Percentiles rank a stretch among this genome's conserved stretches.
phyloP scores from a whole-genome alignment of 1,139 yeast genomes.

The Candida sanyaensis region DNA sequence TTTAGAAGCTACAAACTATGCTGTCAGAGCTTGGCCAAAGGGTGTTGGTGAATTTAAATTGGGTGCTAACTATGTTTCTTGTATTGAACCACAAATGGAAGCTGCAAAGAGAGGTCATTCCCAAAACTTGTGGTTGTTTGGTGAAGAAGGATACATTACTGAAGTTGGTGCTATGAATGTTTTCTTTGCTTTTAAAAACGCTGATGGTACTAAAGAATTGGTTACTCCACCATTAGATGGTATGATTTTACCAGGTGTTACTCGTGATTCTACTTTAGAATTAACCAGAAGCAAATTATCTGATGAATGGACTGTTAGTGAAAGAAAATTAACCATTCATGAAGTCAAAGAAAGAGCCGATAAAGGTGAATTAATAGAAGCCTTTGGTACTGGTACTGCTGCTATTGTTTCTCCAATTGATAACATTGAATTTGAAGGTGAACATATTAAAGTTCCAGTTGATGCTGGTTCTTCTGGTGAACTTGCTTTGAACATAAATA shows the following conservation, averaged over 20 bases:
- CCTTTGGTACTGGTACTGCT: slow-evolving; percentile 97
- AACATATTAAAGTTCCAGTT: slow-evolving; percentile 73
- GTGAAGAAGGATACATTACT: slow-evolving; percentile 84
- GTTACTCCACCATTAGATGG: slow-evolving; percentile 98
- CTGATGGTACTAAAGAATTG: slow-evolving; percentile 84
- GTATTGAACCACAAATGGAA: slow-evolving; percentile 82
- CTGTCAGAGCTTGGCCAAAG: slow-evolving; percentile 99
- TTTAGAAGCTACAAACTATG: slow-evolving; percentile 91
- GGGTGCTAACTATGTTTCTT: slow-evolving; percentile 98
- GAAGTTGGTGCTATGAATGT: slow-evolving; percentile 99
- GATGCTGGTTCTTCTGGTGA: slow-evolving; percentile 82
- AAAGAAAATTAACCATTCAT: slow-evolving; percentile 76
- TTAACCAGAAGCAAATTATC: slow-evolving; percentile 75
- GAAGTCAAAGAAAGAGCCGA: slow-evolving; percentile 79
- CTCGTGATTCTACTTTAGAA: slow-evolving; percentile 83
- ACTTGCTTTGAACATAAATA: slow-evolving; percentile 70
- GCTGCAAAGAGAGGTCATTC: slow-evolving; percentile 91
- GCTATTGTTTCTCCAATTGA: slow-evolving; percentile 94
- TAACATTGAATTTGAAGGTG: slow-evolving; percentile 77
- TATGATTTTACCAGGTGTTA: slow-evolving; percentile 94
- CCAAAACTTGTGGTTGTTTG: slow-evolving; percentile 95
- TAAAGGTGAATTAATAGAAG: slow-evolving; percentile 85
- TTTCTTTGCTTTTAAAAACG: slow-evolving; percentile 73
- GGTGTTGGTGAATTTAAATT: slow-evolving; percentile 95
- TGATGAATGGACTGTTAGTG: slow-evolving; percentile 72